phyloP scores from a whole-genome alignment of 768 basidiomycete species.

The Mrakia hoshinonis region DNA sequence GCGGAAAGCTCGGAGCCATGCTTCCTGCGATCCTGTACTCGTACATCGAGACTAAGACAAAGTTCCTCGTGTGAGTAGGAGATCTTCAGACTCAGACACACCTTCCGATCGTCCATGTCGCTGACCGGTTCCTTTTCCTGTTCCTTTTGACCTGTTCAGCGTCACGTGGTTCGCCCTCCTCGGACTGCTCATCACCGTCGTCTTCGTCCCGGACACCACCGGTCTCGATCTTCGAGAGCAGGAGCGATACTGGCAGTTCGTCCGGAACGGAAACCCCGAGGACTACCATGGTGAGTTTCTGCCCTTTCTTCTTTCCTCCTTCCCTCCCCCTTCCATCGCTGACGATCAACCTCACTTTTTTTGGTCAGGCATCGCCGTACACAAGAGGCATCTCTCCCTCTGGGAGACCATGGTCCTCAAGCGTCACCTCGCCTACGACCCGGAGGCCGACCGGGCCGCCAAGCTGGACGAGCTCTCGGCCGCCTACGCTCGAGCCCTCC shows the following conservation, averaged over 20 bases:
- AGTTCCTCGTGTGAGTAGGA: conserved; percentile 25
- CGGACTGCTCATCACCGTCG: conserved; percentile 32
- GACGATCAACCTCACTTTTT: too few species aligned
- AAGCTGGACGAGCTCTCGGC: conserved; percentile 41
- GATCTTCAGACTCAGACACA: too few species aligned
- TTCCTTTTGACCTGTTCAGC: too few species aligned
- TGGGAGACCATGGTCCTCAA: conserved; percentile 41
- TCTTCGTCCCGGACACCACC: conserved; percentile 43
- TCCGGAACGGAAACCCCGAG: conserved; percentile 38
- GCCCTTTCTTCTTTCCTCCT: too few species aligned
- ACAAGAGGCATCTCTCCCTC: conserved; percentile 41
- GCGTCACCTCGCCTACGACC: conserved; percentile 41
- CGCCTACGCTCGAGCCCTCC: conserved; percentile 20
- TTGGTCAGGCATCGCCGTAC: conserved; percentile 44
- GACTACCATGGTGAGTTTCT: conserved; percentile 45
- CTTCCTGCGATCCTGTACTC: conserved; percentile 43
- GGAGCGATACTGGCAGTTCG: conserved; percentile 43
- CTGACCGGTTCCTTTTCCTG: too few species aligned
- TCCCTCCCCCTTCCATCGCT: too few species aligned
- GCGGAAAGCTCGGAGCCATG: conserved; percentile 44
- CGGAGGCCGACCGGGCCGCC: conserved; percentile 39
- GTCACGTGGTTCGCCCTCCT: not conserved
- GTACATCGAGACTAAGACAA: conserved; percentile 36
- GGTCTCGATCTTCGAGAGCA: conserved; percentile 44
- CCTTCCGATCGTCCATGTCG: too few species aligned